phyloP scores from a whole-genome alignment of 495 filamentous ascomycete species.

The Thozetella sp. region DNA sequence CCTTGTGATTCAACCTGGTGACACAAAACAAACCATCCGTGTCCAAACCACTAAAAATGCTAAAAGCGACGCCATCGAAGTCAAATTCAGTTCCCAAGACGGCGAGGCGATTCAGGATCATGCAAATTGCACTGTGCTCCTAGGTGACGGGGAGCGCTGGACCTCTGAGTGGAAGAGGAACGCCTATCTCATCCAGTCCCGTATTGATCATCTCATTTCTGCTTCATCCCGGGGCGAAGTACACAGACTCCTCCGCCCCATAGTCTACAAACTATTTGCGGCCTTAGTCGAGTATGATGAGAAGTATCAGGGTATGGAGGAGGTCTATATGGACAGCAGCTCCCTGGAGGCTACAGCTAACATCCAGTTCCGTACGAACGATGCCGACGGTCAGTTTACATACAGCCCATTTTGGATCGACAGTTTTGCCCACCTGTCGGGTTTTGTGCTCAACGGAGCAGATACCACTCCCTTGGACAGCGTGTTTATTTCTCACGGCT shows the following conservation, averaged over 20 bases:
- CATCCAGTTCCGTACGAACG: conserved; percentile 17
- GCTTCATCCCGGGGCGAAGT: conserved; percentile 35
- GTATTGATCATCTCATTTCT: conserved; percentile 36
- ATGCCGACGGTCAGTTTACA: conserved; percentile 51
- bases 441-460: conserved; percentile 70
- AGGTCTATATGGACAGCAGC: conserved; percentile 23
- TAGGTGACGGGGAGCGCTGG: conserved; percentile 28
- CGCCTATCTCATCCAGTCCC: conserved; percentile 38
- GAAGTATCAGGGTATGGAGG: conserved; percentile 17
- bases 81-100: conserved; percentile 20
- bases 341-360: conserved; percentile 24
- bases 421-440: conserved; percentile 54
- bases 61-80: conserved; percentile 9
- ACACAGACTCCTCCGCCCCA: conserved; percentile 49
- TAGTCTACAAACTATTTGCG: conserved; percentile 68
- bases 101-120: conserved; percentile 23
- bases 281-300: conserved; percentile 57
- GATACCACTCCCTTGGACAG: conserved; percentile 57
- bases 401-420: conserved; percentile 68
- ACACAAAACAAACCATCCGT: conserved; percentile 9
- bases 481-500: conserved; percentile 67
- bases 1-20: conserved; percentile 44
- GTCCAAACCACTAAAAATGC: conserved; percentile 18
- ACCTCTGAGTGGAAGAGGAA: conserved; percentile 38
- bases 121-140: conserved; percentile 33